Percentiles rank a stretch among this genome's conserved stretches.
Evolutionary conservation across 179 eudicot species (phyloP).

Genomic region (Beta lomatogona): DNA sequence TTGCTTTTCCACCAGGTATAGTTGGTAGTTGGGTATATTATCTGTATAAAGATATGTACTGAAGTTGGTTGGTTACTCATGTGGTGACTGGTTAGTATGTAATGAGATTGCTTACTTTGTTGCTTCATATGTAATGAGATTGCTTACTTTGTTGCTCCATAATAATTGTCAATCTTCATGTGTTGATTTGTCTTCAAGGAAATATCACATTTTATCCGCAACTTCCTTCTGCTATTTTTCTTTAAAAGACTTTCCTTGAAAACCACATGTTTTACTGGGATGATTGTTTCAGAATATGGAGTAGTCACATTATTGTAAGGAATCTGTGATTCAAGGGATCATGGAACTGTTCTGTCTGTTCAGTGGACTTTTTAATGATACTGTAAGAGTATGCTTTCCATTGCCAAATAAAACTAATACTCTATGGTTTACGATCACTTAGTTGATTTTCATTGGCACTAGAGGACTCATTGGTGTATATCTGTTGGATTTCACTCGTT

Average conservation of each 20-base stretch:
- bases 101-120: too few relatives aligned
- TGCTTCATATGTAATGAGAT: not conserved
- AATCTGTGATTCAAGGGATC: not conserved
- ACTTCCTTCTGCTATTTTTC: not conserved
- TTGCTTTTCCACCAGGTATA: slow-evolving; percentile 96
- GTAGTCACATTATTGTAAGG: not conserved
- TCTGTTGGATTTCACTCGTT: not conserved
- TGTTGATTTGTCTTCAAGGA: not conserved
- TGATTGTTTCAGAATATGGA: not conserved
- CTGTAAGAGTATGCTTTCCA: not conserved
- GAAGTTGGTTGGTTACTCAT: not conserved
- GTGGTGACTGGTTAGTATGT: too few relatives aligned
- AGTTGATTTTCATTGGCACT: too few relatives aligned
- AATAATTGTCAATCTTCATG: not conserved
- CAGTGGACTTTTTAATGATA: too few relatives aligned
- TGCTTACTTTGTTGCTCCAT: not conserved
- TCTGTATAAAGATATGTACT: not conserved
- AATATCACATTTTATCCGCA: not conserved
- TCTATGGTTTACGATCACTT: not conserved
- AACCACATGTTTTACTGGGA: not conserved
- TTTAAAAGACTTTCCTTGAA: not conserved
- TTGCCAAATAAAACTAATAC: not conserved
- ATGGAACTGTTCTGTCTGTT: not conserved
- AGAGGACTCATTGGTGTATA: not conserved
- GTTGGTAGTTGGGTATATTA: not conserved